These are phyloP conservation scores for Backusella parvicylindrica DNA, from an alignment of 192 early-diverging fungal species.

Conservation along the genomic window DNA sequence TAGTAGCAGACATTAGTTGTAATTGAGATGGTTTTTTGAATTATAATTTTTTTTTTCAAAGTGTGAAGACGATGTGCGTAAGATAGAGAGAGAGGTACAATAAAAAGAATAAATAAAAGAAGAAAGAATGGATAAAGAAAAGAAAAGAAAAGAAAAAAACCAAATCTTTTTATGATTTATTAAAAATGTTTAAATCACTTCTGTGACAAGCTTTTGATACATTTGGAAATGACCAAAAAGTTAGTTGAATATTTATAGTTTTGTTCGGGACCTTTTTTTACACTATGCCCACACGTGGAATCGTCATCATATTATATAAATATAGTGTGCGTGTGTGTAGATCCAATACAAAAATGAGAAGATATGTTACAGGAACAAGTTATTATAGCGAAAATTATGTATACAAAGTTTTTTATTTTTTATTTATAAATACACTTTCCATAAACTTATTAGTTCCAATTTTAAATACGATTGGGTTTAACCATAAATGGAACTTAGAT, in stretches of 20 bases:
- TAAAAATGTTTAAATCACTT: neutral
- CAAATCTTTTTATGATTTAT: neutral
- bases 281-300: neutral
- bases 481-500: neutral
- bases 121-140: neutral
- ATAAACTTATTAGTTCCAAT: neutral
- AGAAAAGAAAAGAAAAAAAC: neutral
- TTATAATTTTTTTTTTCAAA: neutral
- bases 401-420: neutral
- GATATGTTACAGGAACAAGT: neutral
- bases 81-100: neutral
- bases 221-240: constrained; percentile 5
- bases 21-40: neutral
- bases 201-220: constrained; percentile 1
- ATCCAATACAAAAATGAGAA: neutral
- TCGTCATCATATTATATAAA: neutral
- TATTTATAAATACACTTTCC: neutral
- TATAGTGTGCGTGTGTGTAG: neutral
- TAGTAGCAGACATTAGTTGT: neutral
- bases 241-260: neutral
- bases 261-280: neutral
- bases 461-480: neutral
- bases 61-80: neutral
- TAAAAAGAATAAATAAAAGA: neutral
- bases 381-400: neutral